A percentile compares a stretch with the other conserved stretches of the same genome.
These are phyloP conservation scores for Begonia masoniana DNA, from an alignment of 306 rosid genomes.

Conservation along the genomic window DNA sequence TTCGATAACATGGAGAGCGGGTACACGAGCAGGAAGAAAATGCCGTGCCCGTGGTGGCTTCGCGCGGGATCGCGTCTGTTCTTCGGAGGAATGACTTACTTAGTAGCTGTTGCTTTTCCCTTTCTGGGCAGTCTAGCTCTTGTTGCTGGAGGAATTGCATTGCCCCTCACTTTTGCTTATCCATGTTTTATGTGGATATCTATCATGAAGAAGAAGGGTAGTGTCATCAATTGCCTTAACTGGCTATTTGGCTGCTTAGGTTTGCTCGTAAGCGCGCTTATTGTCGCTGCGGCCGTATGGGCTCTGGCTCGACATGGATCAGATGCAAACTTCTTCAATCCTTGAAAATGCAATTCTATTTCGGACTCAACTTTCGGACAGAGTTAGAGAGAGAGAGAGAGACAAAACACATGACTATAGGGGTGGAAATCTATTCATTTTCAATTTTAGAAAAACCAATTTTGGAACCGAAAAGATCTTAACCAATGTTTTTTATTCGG, in stretches of 20 bases:
- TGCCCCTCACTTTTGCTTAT: slow-evolving; percentile 53
- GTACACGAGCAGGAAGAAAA: slow-evolving; percentile 30
- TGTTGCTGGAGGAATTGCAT: slow-evolving; percentile 37
- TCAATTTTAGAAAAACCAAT: too few relatives aligned
- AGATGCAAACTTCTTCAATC: slow-evolving; percentile 51
- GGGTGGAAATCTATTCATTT: too few relatives aligned
- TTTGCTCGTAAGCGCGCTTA: slow-evolving; percentile 24
- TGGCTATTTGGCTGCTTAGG: slow-evolving; percentile 41
- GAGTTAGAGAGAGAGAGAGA: too few relatives aligned
- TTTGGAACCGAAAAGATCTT: too few relatives aligned
- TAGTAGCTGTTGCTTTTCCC: slow-evolving; percentile 41
- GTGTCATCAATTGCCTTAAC: slow-evolving; percentile 27
- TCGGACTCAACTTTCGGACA: too few relatives aligned
- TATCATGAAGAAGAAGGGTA: slow-evolving; percentile 52
- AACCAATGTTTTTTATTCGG: too few relatives aligned
- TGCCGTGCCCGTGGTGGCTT: slow-evolving; percentile 20
- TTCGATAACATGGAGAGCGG: slow-evolving; percentile 47
- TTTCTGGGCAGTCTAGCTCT: slow-evolving; percentile 38
- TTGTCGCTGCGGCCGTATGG: slow-evolving; percentile 32
- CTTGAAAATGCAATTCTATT: slow-evolving; percentile 4
- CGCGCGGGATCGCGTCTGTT: slow-evolving; percentile 23
- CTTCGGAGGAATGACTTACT: slow-evolving; percentile 42
- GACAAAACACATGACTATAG: too few relatives aligned
- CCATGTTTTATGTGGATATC: slow-evolving; percentile 78
- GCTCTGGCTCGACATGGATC: slow-evolving; percentile 27